Evolutionary conservation across 78 protist genomes (phyloP).

Genomic region (Isochrysis galbana): DNA sequence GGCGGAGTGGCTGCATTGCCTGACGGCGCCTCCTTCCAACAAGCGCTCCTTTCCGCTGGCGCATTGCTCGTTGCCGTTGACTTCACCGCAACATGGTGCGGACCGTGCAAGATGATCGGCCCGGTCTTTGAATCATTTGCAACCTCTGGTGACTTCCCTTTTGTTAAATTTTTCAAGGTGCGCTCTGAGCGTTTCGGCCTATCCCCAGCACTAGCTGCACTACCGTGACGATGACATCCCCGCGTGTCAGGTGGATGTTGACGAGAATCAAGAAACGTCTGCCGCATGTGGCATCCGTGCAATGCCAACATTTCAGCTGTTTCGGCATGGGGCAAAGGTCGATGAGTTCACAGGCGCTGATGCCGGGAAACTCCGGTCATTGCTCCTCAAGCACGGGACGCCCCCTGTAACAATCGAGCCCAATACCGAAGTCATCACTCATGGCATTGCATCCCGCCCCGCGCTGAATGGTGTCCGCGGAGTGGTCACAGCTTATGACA

Average conservation of each 20-base stretch:
- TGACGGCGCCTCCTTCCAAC: neutral
- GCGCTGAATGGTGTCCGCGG: neutral
- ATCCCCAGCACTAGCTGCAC: neutral
- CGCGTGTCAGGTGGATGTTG: constrained; percentile 55
- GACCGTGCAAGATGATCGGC: constrained; percentile 40
- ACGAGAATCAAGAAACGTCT: constrained; percentile 42
- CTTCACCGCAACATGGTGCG: constrained; percentile 49
- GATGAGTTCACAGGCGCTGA: constrained; percentile 8
- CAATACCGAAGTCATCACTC: neutral
- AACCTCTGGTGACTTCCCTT: neutral
- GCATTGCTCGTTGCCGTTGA: constrained; percentile 8
- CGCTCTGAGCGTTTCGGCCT: neutral
- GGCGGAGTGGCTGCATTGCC: neutral
- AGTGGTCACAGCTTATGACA: neutral
- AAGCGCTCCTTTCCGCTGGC: neutral
- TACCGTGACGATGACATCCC: neutral
- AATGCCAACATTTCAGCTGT: constrained; percentile 60
- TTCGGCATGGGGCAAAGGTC: neutral
- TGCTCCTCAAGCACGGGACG: neutral
- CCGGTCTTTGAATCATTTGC: neutral
- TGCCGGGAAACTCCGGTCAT: neutral
- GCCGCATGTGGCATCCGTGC: constrained; percentile 30
- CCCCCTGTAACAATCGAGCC: neutral
- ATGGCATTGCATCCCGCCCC: neutral
- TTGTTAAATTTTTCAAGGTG: neutral